Evolutionary conservation across 2,329 filamentous ascomycete genomes (phyloP), one percentile per base, ranked within the genome.

Genomic region (Calonectria naviculata): DNA sequence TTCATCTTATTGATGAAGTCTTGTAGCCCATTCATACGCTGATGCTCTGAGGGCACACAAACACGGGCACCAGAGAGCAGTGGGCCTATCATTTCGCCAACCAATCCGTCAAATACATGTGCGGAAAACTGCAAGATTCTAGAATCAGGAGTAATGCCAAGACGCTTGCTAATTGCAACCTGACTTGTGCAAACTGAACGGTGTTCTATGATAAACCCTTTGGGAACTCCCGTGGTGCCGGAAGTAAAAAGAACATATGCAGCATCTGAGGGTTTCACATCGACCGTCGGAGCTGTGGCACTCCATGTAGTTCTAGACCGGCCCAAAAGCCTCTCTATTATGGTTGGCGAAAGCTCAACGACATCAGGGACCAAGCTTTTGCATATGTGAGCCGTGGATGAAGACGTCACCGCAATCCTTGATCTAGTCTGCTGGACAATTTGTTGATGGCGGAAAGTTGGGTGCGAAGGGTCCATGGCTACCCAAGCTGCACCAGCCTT

Each of bases 181-280:
- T 65, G 62, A 21, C 62, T 65, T 2, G 62, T 65, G 10, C 28
- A 38, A 24, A 52, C 62, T 15, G 42, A 49, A 5, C 46, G 41
- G 24, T 65, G 62, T 9, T 65, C 28, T 7, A 65, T 49, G 21
- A 87, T 82, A 26, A 89, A 86, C 28, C 87, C 88, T 78, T 90
- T 90, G 0, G 88, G 88, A n/a, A 81, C 81, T 13, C 88, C 88
- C 0, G 88, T 90, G 41, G 85, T 89, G 34, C 88, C 88, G 4
- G 87, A 89, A 13, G 88, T 90, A 76, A 89, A 90, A 75, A 89
- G 86, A 70, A 88, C 85, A 56, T 80, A 81, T 3, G 60, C 46
- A 24, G 38, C 28, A 36, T 54, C 26, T 19, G 34, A 24, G 2
- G 61, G 17, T n/a, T 44, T 28, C 12, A 64, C 44, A n/a, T 24